Conservation (phyloP, 805 yeast species). For the Candida rishiriensis region DNA sequence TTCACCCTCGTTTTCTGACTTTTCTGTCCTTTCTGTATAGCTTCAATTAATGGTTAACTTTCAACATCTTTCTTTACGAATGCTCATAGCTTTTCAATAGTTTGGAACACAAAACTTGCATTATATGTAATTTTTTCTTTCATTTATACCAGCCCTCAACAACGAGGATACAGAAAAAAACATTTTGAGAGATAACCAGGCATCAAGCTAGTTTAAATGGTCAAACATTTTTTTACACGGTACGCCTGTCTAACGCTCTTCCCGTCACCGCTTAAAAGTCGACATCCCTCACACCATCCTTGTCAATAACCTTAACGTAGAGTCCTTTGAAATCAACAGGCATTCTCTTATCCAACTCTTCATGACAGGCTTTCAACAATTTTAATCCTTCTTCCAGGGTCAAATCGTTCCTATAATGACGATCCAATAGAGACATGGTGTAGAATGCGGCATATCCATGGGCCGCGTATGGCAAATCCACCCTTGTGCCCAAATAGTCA, state of each 20-base stretch:
- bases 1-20: too few relatives aligned
- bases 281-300: constrained; percentile 30
- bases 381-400: constrained; percentile 72
- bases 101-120: too few relatives aligned
- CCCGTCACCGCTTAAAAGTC: constrained; percentile 10
- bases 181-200: too few relatives aligned
- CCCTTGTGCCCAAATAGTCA: constrained; percentile 91
- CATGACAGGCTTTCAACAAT: constrained; percentile 65
- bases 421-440: constrained; percentile 83
- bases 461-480: constrained; percentile 90
- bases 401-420: constrained; percentile 79
- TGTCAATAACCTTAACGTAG: constrained; percentile 30
- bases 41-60: too few relatives aligned
- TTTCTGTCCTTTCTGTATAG: too few relatives aligned
- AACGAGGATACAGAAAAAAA: too few relatives aligned
- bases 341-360: constrained; percentile 78
- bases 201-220: too few relatives aligned
- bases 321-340: constrained; percentile 92
- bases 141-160: too few relatives aligned
- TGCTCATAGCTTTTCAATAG: too few relatives aligned
- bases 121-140: too few relatives aligned
- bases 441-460: constrained; percentile 99
- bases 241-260: neutral
- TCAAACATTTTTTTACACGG: too few relatives aligned
- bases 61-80: too few relatives aligned